Evolutionary conservation across 257 asterid species (phyloP).

Genomic region (Solanum dulcamara): DNA sequence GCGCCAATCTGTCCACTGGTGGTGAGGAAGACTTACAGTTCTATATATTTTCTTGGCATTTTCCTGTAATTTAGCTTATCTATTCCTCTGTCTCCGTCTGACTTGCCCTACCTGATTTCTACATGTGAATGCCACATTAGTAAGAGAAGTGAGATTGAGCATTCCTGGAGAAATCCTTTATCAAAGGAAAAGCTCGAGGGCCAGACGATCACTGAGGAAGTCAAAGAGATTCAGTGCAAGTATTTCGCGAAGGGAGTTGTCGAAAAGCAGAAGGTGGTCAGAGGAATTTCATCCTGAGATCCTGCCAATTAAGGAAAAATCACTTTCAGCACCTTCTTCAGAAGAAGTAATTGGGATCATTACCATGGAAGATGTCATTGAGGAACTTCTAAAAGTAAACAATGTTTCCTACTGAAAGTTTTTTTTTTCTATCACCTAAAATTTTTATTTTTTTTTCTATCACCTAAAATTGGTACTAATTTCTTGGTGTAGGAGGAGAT

Average conservation of each 20-base stretch:
- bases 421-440: background rate
- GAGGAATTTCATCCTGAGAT: conserved; percentile 29
- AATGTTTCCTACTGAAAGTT: background rate
- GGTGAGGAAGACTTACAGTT: background rate
- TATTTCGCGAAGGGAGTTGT: conserved; percentile 6
- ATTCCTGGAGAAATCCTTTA: conserved; percentile 1
- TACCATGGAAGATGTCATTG: conserved; percentile 35
- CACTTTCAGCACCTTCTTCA: background rate
- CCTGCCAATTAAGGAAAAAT: conserved; percentile 9
- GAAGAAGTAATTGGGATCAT: conserved; percentile 23
- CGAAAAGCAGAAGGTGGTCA: conserved; percentile 25
- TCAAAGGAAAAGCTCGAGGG: conserved; percentile 4
- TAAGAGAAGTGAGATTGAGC: conserved; percentile 17
- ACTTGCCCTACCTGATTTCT: background rate
- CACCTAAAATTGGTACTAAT: background rate
- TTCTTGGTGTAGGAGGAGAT: conserved; percentile 19
- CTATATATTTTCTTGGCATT: background rate
- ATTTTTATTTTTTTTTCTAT: background rate
- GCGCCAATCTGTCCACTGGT: background rate
- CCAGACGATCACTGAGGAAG: conserved; percentile 8
- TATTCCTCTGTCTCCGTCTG: background rate
- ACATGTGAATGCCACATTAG: background rate
- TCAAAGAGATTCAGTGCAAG: conserved; percentile 4
- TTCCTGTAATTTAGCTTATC: background rate
- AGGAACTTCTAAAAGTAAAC: conserved; percentile 13